Conservation (phyloP, 352 stramenopile genomes). For the Phytophthora multivora region DNA sequence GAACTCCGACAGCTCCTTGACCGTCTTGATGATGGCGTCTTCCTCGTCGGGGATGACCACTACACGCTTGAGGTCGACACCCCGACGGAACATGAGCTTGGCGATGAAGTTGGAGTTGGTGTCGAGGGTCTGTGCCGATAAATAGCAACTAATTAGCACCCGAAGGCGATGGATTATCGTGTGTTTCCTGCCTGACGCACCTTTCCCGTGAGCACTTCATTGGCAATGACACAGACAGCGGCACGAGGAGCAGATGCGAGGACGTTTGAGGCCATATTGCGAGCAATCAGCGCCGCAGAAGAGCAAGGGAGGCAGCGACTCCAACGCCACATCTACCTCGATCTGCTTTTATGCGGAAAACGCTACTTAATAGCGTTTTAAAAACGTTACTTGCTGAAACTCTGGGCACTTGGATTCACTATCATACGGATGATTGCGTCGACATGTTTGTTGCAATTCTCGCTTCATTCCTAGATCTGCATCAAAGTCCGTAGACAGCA, state of each 20-base stretch:
- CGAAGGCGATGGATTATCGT: background rate
- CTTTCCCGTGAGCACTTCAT: constrained; percentile 89
- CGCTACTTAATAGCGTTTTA: too few relatives aligned
- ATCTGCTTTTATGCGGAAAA: background rate
- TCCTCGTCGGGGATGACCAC: constrained; percentile 82
- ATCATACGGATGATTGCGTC: constrained; percentile 2
- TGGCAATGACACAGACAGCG: constrained; percentile 79
- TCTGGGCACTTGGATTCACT: background rate
- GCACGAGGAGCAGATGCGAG: constrained; percentile 18
- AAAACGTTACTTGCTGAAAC: background rate
- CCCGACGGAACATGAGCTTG: constrained; percentile 80
- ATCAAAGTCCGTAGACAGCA: background rate
- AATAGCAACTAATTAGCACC: background rate
- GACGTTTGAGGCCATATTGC: background rate
- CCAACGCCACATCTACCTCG: background rate
- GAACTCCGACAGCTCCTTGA: constrained; percentile 79
- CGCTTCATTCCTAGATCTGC: background rate
- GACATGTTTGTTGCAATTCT: background rate
- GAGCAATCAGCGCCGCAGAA: background rate
- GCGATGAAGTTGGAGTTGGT: constrained; percentile 86
- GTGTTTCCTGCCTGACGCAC: constrained; percentile 42
- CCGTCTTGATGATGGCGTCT: constrained; percentile 74
- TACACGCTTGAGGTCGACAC: constrained; percentile 78
- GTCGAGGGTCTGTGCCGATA: constrained; percentile 70
- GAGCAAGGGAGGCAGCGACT: background rate